phyloP scores from a whole-genome alignment of 2,329 filamentous ascomycete species.

The Bipolaris gigantea region DNA sequence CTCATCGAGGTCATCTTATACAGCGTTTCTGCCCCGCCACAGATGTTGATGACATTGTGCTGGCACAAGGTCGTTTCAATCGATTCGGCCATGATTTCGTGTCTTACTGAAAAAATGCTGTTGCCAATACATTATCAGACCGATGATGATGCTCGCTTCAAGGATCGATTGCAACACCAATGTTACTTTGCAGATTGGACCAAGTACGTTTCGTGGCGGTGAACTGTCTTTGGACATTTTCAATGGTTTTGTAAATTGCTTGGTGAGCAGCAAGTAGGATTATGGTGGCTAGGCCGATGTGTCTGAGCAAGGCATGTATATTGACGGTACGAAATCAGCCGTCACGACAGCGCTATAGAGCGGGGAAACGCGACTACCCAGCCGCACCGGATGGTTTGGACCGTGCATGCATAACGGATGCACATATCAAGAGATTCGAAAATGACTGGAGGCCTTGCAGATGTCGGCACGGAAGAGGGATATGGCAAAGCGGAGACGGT shows the following conservation, averaged over 20 bases:
- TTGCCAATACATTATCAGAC: background rate
- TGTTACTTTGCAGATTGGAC: constrained; percentile 10
- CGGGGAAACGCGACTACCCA: too few relatives aligned
- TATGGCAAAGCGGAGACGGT: background rate
- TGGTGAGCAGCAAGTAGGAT: background rate
- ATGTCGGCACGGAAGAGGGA: background rate
- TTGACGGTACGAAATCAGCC: constrained; percentile 1
- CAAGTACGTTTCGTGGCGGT: constrained; percentile 1
- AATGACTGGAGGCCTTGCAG: background rate
- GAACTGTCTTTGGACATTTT: constrained; percentile 13
- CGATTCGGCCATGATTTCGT: background rate
- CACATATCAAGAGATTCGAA: background rate
- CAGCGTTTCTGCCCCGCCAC: background rate
- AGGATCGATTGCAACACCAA: background rate
- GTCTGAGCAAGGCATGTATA: constrained; percentile 2
- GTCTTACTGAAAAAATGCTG: background rate
- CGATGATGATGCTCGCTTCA: background rate
- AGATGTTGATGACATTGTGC: background rate
- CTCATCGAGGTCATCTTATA: background rate
- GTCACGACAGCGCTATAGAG: too few relatives aligned
- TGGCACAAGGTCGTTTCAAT: background rate
- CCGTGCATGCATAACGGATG: too few relatives aligned
- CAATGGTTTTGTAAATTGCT: constrained; percentile 20
- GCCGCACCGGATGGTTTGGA: too few relatives aligned
- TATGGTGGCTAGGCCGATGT: constrained; percentile 3